phyloP scores from a whole-genome alignment of 1,284 basidiomycete species.

The Tilletia indica region DNA sequence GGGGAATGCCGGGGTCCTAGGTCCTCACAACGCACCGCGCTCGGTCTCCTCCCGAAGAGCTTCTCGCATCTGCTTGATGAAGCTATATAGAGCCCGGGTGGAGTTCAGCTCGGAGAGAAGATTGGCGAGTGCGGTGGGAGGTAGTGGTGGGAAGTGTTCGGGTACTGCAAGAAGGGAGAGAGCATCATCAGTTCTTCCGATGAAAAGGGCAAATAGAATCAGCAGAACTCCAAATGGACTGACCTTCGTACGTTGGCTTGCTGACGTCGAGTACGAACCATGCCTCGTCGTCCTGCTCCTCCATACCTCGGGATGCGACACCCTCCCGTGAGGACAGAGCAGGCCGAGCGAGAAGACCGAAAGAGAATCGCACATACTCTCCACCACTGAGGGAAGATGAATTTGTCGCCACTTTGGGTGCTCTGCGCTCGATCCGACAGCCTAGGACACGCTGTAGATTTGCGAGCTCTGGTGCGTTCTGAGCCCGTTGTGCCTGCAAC shows the following conservation, averaged over 20 bases:
- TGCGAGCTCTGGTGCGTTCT: constrained; percentile 10
- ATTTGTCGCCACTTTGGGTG: constrained; percentile 18
- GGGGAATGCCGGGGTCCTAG: not conserved
- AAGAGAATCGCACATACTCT: constrained; percentile 44
- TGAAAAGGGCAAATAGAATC: no score
- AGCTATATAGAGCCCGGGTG: constrained; percentile 36
- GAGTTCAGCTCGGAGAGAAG: constrained; percentile 38
- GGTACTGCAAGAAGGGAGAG: constrained; percentile 9
- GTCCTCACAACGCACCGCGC: not conserved
- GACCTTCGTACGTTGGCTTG: constrained; percentile 25
- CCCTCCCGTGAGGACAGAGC: not conserved
- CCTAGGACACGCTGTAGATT: constrained; percentile 9
- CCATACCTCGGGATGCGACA: not conserved
- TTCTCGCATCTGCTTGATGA: constrained; percentile 38
- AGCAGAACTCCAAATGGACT: not conserved
- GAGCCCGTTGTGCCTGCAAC: constrained; percentile 24
- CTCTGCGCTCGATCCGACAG: constrained; percentile 17
- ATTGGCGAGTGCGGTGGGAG: constrained; percentile 6
- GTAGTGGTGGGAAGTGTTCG: constrained; percentile 20
- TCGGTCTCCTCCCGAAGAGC: constrained; percentile 34
- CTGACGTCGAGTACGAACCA: constrained; percentile 44
- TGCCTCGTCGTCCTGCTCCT: constrained; percentile 37
- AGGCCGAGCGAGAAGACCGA: constrained; percentile 33
- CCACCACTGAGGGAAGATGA: constrained; percentile 22
- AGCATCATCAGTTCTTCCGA: no score